phyloP scores from a whole-genome alignment of 345 rosid species.

The Streptanthus diversifolius region DNA sequence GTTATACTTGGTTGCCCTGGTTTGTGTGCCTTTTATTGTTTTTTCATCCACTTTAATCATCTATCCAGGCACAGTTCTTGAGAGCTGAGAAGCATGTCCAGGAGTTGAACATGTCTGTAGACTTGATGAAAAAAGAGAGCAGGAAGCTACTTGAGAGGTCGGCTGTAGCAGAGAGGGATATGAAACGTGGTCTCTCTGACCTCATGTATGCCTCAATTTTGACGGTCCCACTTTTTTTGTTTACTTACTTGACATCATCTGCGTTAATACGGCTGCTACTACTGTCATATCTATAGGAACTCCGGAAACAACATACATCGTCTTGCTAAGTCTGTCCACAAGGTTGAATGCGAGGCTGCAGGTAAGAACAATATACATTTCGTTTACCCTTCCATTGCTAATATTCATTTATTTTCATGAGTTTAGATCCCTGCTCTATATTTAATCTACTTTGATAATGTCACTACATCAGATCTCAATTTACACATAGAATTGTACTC shows the following conservation, averaged over 20 bases:
- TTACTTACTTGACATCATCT: neutral
- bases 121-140: slow-evolving; percentile 82
- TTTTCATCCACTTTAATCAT: slow-evolving; percentile 17
- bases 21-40: neutral
- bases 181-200: slow-evolving; percentile 69
- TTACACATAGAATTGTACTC: neutral
- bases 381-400: neutral
- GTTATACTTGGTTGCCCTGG: neutral
- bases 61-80: slow-evolving; percentile 61
- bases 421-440: neutral
- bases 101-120: slow-evolving; percentile 68
- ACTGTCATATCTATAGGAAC: slow-evolving; percentile 44
- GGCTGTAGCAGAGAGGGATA: slow-evolving; percentile 78
- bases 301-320: slow-evolving; percentile 67
- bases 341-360: slow-evolving; percentile 70
- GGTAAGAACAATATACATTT: slow-evolving; percentile 41
- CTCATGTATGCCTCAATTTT: slow-evolving; percentile 48
- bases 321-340: slow-evolving; percentile 67
- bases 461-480: neutral
- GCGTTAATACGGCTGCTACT: slow-evolving; percentile 10
- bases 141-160: slow-evolving; percentile 84
- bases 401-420: neutral
- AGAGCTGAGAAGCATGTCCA: slow-evolving; percentile 80
- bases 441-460: neutral
- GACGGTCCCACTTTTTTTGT: neutral